phyloP scores from a whole-genome alignment of 768 basidiomycete genomes.

The Hygrocybe punicea region DNA sequence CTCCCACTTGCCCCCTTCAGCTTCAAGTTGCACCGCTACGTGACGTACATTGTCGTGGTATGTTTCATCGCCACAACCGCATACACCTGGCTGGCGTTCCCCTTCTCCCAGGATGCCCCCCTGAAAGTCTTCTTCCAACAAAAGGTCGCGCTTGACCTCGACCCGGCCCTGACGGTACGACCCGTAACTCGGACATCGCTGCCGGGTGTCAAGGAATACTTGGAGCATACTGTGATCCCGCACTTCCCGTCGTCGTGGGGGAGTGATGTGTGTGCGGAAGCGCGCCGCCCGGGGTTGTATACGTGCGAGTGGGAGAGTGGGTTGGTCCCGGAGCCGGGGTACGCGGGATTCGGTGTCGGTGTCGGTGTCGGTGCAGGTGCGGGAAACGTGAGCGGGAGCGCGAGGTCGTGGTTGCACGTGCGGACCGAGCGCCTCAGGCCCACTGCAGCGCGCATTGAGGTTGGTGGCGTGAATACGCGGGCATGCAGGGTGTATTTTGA shows the following conservation, averaged over 20 bases:
- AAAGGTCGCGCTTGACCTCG: slow-evolving; percentile 43
- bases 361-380: background rate
- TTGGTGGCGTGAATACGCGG: slow-evolving; percentile 60
- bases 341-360: slow-evolving; percentile 1
- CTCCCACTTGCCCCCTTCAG: slow-evolving; percentile 65
- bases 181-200: slow-evolving; percentile 28
- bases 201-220: slow-evolving; percentile 42
- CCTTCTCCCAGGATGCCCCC: slow-evolving; percentile 59
- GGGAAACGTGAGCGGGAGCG: background rate
- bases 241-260: slow-evolving; percentile 50
- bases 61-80: slow-evolving; percentile 44
- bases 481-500: slow-evolving; percentile 61
- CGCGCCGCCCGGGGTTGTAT: slow-evolving; percentile 36
- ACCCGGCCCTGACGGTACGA: slow-evolving; percentile 3
- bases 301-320: slow-evolving; percentile 49
- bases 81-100: slow-evolving; percentile 49
- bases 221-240: slow-evolving; percentile 43
- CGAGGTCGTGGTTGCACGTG: slow-evolving; percentile 43
- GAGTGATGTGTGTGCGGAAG: slow-evolving; percentile 31
- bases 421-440: slow-evolving; percentile 40
- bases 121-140: slow-evolving; percentile 74
- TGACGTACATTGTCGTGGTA: slow-evolving; percentile 32
- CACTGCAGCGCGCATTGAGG: slow-evolving; percentile 44
- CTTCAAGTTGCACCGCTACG: slow-evolving; percentile 41
- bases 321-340: slow-evolving; percentile 40